Evolutionary conservation across 2,329 filamentous ascomycete species (phyloP), one percentile per base, ranked within the genome.

Genomic region (Colletotrichum eleusines): DNA sequence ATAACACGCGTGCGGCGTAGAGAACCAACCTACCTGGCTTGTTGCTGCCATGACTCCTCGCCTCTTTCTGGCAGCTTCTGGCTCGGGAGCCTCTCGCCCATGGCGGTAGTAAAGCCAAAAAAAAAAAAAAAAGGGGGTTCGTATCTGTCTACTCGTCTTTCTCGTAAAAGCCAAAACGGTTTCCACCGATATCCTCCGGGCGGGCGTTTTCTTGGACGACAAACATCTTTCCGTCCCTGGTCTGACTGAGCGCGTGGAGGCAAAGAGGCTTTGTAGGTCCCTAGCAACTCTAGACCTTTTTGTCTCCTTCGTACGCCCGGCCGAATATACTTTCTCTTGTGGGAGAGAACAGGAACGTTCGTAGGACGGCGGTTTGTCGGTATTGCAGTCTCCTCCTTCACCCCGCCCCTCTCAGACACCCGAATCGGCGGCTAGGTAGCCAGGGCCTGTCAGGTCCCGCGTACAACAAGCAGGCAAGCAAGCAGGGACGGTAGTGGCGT

Each of bases 101-200:
- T 44, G 42, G 5, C 38, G 12, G 12, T 6, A 18, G 14, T 20
- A 2, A 31, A 20, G 8, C n/a, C 7, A 80, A 2, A 81, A 82
- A 5, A 85, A 2, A 31, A 20, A 3, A 12, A 3, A 80, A 2
- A 81, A 82, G 5, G 84, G 76, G 18, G 82, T 78, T 12, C 85
- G 72, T 2, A 54, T 46, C 3, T 69, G 54, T 1, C 62, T 54
- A 11, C 53, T 18, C 40, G 44, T 18, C 66, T 33, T 54, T 66
- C 46, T 16, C 54, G 35, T 9, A 66, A 23, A 6, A 66, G 40
- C 2, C 62, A 71, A 2, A 81, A 77, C 58, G 82, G 84, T 5
- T n/a, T 78, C 76, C 20, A 71, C 73, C 1, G 76, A 72, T 18
- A 82, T 73, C 48, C 81, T 73, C 48, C 81, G 75, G 9, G 80